Percentiles rank a stretch among this genome's conserved stretches.
Evolutionary conservation across 257 asterid genomes (phyloP).

Genomic region (Salvia rosmarinus): DNA sequence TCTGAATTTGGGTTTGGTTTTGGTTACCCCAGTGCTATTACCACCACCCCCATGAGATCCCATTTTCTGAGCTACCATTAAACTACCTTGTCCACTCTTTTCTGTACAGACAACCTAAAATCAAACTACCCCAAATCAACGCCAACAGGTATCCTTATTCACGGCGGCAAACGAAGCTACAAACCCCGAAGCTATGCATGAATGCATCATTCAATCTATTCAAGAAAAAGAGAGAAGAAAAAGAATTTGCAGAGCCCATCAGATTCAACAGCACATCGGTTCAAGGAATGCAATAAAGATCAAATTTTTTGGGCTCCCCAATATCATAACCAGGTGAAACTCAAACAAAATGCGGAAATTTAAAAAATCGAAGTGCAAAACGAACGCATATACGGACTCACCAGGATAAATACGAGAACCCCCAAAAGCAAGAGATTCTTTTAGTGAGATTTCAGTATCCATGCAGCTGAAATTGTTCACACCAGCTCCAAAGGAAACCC

Average conservation of each 20-base stretch:
- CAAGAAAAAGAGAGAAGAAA: neutral
- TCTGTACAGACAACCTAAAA: slow-evolving; percentile 29
- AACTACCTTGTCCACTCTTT: slow-evolving; percentile 1
- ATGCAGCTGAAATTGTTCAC: slow-evolving; percentile 45
- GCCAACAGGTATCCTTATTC: slow-evolving; percentile 28
- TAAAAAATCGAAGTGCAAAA: slow-evolving; percentile 23
- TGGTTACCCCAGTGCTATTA: slow-evolving; percentile 41
- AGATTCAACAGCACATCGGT: slow-evolving; percentile 34
- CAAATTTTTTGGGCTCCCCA: slow-evolving; percentile 16
- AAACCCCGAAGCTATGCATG: slow-evolving; percentile 37
- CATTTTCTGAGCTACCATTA: slow-evolving; percentile 54
- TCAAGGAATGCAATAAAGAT: slow-evolving; percentile 33
- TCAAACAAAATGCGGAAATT: slow-evolving; percentile 40
- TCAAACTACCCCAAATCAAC: slow-evolving; percentile 31
- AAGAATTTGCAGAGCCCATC: slow-evolving; percentile 30
- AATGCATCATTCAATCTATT: slow-evolving; percentile 39
- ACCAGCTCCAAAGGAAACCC: slow-evolving; percentile 37
- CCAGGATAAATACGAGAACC: slow-evolving; percentile 38
- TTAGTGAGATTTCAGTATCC: slow-evolving; percentile 45
- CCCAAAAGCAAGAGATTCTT: slow-evolving; percentile 29
- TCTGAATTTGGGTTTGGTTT: slow-evolving; percentile 36
- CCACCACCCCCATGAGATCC: slow-evolving; percentile 78
- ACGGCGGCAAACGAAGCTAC: slow-evolving; percentile 34
- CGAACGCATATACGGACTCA: slow-evolving; percentile 27
- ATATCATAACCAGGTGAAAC: slow-evolving; percentile 36